Base-by-base conservation (phyloP, 2,329 filamentous ascomycete species). In the Tolypocladium capitatum region DNA sequence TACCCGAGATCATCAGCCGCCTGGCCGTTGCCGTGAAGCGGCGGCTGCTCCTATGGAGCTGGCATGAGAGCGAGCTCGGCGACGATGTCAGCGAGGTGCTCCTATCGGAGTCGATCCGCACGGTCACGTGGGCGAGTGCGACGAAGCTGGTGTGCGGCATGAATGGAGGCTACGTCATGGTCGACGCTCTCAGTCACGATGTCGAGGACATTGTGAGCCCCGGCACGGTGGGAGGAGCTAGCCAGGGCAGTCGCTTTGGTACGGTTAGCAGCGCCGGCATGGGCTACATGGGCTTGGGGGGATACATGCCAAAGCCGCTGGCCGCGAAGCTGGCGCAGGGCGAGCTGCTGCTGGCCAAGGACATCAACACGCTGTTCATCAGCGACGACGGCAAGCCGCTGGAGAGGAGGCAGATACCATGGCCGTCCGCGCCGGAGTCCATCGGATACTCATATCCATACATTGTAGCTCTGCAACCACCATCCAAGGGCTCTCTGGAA, bases 401-500 rank as follows among this genome's bases (percentile, higher is more conserved):
- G 32, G 84, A 90, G 41, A 87, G 86, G 64, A 76, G 84, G 48
- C 90, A 97, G 62, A 82, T 98, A n/a, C 89, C 89, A 1, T 98
- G 92, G 92, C 78, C 82, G 38, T 73, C 79, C 32, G 87, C 91
- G 1, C 94, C 92, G 1, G 90, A 96, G 58, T 84, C 84, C 48
- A 83, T 98, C 50, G 92, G 91, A 21, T 98, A 96, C 64, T 96
- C 90, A 21, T 98, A 98, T 62, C 92, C 92, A 0, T 98, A 96
- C 61, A 82, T 98, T 48, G 72, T 98, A 44, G 86, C 89, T 10
- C 70, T 98, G 14, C 89, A 94, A 60, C 74, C 88, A 8, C 81
- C 88, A 1, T 75, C 85, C 1, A 94, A 92, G 64, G 89, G 91
- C 3, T 80, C 79, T 0, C 70, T 98, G 11, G 92, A 98, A 65